Conservation (phyloP, 2,329 filamentous ascomycete species). For the Thermoascus crustaceus region DNA sequence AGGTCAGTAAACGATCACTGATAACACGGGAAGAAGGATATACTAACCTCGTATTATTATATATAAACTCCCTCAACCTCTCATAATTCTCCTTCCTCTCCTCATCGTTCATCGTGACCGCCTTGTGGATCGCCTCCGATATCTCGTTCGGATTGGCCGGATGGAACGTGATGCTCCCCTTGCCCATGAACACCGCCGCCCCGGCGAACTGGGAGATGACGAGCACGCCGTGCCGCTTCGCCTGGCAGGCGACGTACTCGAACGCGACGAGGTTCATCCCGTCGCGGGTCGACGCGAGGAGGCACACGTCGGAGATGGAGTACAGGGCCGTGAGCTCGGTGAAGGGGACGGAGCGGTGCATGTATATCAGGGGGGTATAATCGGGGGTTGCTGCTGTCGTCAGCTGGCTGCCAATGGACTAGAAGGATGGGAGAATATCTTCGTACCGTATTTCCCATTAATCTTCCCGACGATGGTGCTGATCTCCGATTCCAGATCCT, state of each 20-base stretch:
- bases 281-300: slow-evolving; percentile 83
- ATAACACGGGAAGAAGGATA: background rate
- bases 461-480: slow-evolving; percentile 90
- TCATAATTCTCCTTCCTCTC: slow-evolving; percentile 72
- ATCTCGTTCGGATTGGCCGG: slow-evolving; percentile 93
- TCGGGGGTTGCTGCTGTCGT: slow-evolving; percentile 63
- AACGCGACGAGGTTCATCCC: slow-evolving; percentile 98
- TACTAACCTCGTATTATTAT: slow-evolving; percentile 71
- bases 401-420: slow-evolving; percentile 4
- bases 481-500: slow-evolving; percentile 81
- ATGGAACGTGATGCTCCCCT: slow-evolving; percentile 83
- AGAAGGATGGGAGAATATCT: background rate
- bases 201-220: slow-evolving; percentile 92
- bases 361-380: slow-evolving; percentile 93
- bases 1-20: slow-evolving; percentile 4
- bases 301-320: slow-evolving; percentile 75
- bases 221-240: slow-evolving; percentile 78
- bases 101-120: slow-evolving; percentile 77
- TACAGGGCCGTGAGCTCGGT: slow-evolving; percentile 92
- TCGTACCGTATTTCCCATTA: slow-evolving; percentile 73
- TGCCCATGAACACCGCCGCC: slow-evolving; percentile 75
- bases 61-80: slow-evolving; percentile 79
- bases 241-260: slow-evolving; percentile 90
- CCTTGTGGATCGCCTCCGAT: slow-evolving; percentile 76
- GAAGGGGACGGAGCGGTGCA: slow-evolving; percentile 88